These are phyloP conservation scores for Murraya koenigii DNA, from an alignment of 345 rosid genomes.

Conservation along the genomic window DNA sequence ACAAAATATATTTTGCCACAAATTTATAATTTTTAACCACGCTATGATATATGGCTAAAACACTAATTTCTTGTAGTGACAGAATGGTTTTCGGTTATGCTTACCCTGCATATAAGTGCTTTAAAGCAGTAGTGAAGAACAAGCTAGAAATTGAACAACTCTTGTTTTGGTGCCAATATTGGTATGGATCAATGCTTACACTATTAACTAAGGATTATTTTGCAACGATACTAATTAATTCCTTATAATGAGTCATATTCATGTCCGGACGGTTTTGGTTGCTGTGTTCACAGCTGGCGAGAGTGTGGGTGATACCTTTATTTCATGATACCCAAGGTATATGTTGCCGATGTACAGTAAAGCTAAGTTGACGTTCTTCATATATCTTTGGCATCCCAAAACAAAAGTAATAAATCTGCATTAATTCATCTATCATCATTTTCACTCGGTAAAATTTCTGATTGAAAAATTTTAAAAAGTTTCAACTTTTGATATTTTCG, in stretches of 20 bases:
- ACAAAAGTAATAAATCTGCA: slow-evolving; percentile 49
- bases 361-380: slow-evolving; percentile 71
- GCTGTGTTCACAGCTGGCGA: slow-evolving; percentile 65
- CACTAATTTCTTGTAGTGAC: background rate
- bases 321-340: slow-evolving; percentile 62
- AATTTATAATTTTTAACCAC: too few relatives aligned
- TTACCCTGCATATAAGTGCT: slow-evolving; percentile 80
- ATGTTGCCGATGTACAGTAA: slow-evolving; percentile 75
- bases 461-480: background rate
- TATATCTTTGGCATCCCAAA: slow-evolving; percentile 77
- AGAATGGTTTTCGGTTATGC: slow-evolving; percentile 75
- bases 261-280: slow-evolving; percentile 47
- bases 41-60: too few relatives aligned
- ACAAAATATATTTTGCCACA: too few relatives aligned
- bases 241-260: too few relatives aligned
- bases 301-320: slow-evolving; percentile 64
- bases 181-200: slow-evolving; percentile 31
- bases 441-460: background rate
- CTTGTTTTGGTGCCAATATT: slow-evolving; percentile 83
- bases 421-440: background rate
- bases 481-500: slow-evolving; percentile 11
- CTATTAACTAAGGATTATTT: too few relatives aligned
- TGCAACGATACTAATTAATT: too few relatives aligned
- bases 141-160: slow-evolving; percentile 49
- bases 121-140: slow-evolving; percentile 60